Base-by-base conservation (phyloP, 2,329 filamentous ascomycete genomes). In the Dothistroma pini region DNA sequence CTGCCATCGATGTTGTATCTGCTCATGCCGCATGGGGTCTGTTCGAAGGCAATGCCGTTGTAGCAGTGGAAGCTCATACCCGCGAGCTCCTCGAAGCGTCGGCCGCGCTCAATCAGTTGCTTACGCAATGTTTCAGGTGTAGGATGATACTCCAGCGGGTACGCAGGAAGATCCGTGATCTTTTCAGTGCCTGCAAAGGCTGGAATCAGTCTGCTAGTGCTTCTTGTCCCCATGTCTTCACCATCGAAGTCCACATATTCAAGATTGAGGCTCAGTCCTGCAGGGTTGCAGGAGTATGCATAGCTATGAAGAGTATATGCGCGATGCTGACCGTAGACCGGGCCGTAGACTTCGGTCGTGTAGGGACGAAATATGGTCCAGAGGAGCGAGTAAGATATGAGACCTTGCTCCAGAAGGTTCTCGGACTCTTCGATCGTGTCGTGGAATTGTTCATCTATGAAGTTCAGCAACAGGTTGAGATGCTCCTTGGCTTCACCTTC, bases 351-450 rank as follows among this genome's bases (percentile, higher is more conserved):
- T 19, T 44, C 29, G 10, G 70, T 65, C 1, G 58, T 58, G 59
- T 70, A 58, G 1, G 78, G 78, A 35, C 78, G 72, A 60, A 77
- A 79, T 4, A 80, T 68, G 0, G 77, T 79, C 78, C 78, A 81
- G 1, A 81, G 69, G 50, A 75, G 70, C 19, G 76, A 71, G 59
- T 77, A 80, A 3, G 56, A 68, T 55, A 71, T 69, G 44, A 73
- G 48, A 7, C 67, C 68, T 63, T 71, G 63, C 52, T 69, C 67
- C 25, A 62, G 56, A 12, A 73, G 58, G 51, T 72, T 70, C 9
- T 69, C 61, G 16, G 59, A 64, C 59, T 76, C 74, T 12, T 64
- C 61, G 62, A 75, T 68, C 29, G 68, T 69, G 21, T 74, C 68
- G 10, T 55, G 66, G 60, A 65, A 65, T 32, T 62, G 62, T 29